Conservation (phyloP, 2,329 filamentous ascomycete genomes). For the Claviceps pusilla region DNA sequence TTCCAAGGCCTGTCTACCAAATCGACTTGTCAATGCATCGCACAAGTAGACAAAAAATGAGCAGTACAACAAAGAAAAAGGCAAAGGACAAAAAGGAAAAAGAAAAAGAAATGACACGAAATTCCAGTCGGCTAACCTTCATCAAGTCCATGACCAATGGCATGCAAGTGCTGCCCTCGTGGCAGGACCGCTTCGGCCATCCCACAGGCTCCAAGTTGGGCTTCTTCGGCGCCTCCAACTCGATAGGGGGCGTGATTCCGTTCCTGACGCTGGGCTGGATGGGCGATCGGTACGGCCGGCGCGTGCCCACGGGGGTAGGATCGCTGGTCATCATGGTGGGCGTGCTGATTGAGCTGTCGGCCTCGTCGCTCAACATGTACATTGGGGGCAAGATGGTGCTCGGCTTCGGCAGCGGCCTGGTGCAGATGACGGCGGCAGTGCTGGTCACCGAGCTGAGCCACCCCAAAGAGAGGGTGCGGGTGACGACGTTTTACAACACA, state of each 20-base stretch:
- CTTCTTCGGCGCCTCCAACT: conserved; percentile 24
- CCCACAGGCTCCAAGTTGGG: conserved; percentile 23
- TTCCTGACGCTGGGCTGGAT: conserved; percentile 23
- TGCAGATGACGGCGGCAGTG: conserved; percentile 27
- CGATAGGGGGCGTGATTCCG: conserved; percentile 25
- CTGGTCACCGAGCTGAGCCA: conserved; percentile 28
- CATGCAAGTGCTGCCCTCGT: conserved; percentile 22
- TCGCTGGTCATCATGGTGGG: conserved; percentile 25
- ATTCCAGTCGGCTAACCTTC: not conserved
- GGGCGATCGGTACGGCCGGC: conserved; percentile 20
- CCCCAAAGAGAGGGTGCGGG: conserved; percentile 24
- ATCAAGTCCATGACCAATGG: conserved; percentile 24
- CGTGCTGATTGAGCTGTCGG: conserved; percentile 21
- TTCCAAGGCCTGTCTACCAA: not conserved
- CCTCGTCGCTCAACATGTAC: conserved; percentile 21
- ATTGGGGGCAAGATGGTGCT: conserved; percentile 24
- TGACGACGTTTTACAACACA: conserved; percentile 25
- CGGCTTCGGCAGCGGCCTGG: conserved; percentile 21
- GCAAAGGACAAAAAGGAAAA: too few species aligned
- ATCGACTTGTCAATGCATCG: too few species aligned
- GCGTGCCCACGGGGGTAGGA: conserved; percentile 20
- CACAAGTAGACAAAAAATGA: too few species aligned
- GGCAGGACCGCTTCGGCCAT: conserved; percentile 24
- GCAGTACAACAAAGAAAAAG: too few species aligned
- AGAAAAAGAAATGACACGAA: too few species aligned